Evolutionary conservation across 2,329 filamentous ascomycete genomes (phyloP).

Genomic region (Raffaelea albimanens): DNA sequence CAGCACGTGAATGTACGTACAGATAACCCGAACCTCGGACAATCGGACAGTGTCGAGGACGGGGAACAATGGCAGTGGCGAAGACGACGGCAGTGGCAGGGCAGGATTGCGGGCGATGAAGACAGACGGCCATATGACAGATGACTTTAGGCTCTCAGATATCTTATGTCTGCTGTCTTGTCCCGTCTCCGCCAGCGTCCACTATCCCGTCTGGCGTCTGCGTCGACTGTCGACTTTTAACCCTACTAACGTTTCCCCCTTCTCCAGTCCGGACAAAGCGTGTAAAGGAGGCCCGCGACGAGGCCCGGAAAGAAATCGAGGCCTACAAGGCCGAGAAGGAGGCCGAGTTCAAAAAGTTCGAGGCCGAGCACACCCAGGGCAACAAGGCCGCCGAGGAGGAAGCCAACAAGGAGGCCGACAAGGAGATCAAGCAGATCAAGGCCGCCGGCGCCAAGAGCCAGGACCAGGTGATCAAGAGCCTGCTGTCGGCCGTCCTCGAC

Average conservation of each 20-base stretch:
- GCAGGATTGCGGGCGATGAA: too few species aligned
- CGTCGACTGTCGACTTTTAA: slow-evolving; percentile 1
- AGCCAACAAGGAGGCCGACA: slow-evolving; percentile 71
- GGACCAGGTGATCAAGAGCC: slow-evolving; percentile 68
- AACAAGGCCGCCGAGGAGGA: slow-evolving; percentile 73
- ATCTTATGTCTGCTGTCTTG: slow-evolving; percentile 8
- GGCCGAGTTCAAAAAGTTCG: slow-evolving; percentile 88
- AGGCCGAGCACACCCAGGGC: slow-evolving; percentile 83
- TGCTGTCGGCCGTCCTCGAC: slow-evolving; percentile 77
- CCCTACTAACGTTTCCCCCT: neutral
- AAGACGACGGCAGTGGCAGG: too few species aligned
- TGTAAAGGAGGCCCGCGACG: slow-evolving; percentile 90
- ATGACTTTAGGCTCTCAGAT: too few species aligned
- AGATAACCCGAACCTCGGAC: too few species aligned
- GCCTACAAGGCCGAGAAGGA: slow-evolving; percentile 87
- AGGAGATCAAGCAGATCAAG: slow-evolving; percentile 74
- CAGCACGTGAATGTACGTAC: too few species aligned
- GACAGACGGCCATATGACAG: too few species aligned
- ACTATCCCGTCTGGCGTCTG: too few species aligned
- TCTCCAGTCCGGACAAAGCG: slow-evolving; percentile 89
- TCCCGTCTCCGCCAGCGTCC: neutral
- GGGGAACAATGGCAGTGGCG: too few species aligned
- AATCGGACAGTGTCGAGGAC: too few species aligned
- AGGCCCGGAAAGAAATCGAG: slow-evolving; percentile 97
- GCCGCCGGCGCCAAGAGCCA: slow-evolving; percentile 71